These are phyloP conservation scores for Coemansia sp. DNA, from an alignment of 192 early-diverging fungal species.

Conservation along the genomic window DNA sequence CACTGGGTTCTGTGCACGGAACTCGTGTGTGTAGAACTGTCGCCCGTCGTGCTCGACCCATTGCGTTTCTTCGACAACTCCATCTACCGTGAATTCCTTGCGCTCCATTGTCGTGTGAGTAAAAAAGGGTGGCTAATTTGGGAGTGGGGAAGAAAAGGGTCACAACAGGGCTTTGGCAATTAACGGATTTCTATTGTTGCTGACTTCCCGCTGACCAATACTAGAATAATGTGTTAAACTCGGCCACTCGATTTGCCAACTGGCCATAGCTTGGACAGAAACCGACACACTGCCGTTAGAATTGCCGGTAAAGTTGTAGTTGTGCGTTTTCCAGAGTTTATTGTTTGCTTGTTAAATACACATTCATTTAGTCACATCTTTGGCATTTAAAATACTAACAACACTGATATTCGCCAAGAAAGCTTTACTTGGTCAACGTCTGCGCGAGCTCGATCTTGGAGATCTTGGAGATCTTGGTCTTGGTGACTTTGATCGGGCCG, in stretches of 20 bases:
- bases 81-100: slow-evolving; percentile 10
- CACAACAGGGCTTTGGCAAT: slow-evolving; percentile 24
- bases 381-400: no score
- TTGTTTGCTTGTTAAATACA: no score
- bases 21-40: slow-evolving; percentile 39
- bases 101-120: not conserved
- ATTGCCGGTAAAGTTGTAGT: no score
- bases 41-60: slow-evolving; percentile 26
- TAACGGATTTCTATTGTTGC: slow-evolving; percentile 28
- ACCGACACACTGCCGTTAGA: not conserved
- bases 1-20: slow-evolving; percentile 24
- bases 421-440: slow-evolving; percentile 2
- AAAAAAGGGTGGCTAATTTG: not conserved
- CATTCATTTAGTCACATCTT: no score
- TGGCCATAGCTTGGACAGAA: no score
- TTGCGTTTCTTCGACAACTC: slow-evolving; percentile 32
- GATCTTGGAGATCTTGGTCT: not conserved
- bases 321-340: no score
- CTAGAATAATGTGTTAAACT: slow-evolving; percentile 24
- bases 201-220: slow-evolving; percentile 20
- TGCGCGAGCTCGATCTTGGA: not conserved
- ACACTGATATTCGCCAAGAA: no score
- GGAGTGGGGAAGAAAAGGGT: not conserved
- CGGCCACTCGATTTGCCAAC: no score
- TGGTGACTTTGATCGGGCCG: slow-evolving; percentile 29